A percentile compares a stretch with the other conserved stretches of the same genome.
These are phyloP conservation scores for Acanthamoeba triangularis DNA, from an alignment of 208 protist genomes.

Conservation along the genomic window DNA sequence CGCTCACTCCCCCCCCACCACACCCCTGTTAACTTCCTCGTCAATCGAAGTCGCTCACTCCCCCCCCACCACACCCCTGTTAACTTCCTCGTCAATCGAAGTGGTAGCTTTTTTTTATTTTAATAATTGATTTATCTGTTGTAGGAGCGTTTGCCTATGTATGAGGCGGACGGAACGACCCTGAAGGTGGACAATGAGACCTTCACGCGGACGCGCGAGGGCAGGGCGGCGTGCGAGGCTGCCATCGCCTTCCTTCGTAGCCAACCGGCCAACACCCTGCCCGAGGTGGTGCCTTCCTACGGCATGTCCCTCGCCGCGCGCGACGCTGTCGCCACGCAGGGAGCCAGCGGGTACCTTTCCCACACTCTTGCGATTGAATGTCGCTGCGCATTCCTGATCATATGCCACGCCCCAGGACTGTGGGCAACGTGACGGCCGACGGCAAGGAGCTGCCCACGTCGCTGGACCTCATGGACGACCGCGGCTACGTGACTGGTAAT, in stretches of 20 bases:
- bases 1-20: not conserved
- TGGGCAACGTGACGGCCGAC: not conserved
- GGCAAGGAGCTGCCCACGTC: conserved; percentile 6
- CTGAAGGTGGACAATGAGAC: not conserved
- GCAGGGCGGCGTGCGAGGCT: not conserved
- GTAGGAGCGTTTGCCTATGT: not conserved
- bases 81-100: too few species aligned
- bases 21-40: too few species aligned
- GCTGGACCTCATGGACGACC: not conserved
- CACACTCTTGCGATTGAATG: not conserved
- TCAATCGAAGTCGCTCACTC: too few species aligned
- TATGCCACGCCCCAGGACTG: not conserved
- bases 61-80: too few species aligned
- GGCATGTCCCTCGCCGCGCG: not conserved
- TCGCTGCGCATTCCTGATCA: not conserved
- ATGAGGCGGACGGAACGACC: not conserved
- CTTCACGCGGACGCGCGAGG: not conserved
- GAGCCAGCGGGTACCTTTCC: not conserved
- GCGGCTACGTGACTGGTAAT: not conserved
- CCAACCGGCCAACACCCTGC: not conserved
- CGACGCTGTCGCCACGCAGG: not conserved
- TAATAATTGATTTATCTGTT: too few species aligned
- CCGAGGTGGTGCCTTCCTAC: not conserved
- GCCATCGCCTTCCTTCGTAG: not conserved
- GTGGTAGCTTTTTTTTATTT: too few species aligned